A percentile compares a stretch with the other conserved stretches of the same genome.
These are phyloP conservation scores for Lipomyces yamadae DNA, from an alignment of 805 yeast genomes.

Conservation along the genomic window DNA sequence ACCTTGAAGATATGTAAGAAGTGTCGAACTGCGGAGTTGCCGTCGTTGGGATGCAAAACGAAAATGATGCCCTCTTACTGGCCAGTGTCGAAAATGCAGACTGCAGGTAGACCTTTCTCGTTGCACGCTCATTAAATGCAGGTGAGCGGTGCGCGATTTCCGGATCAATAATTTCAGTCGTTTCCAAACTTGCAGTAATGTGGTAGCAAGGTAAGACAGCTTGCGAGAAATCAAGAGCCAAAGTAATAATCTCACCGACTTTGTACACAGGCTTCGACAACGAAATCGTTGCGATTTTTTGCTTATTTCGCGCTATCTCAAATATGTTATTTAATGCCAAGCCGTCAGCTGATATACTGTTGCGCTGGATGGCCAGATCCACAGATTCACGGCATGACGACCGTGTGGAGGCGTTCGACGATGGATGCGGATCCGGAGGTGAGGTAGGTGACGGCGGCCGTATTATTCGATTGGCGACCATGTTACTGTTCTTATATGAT, in stretches of 20 bases:
- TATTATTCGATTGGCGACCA: constrained; percentile 13
- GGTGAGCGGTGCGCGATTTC: constrained; percentile 41
- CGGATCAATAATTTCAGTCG: constrained; percentile 45
- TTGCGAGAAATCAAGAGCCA: constrained; percentile 47
- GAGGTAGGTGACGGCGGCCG: constrained; percentile 34
- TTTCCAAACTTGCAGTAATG: constrained; percentile 50
- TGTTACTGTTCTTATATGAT: constrained; percentile 13
- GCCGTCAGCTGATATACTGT: constrained; percentile 34
- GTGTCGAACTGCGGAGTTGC: constrained; percentile 46
- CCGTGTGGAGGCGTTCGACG: constrained; percentile 8
- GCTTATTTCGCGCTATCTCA: constrained; percentile 52
- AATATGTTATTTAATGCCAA: constrained; percentile 36
- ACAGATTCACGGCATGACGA: constrained; percentile 34
- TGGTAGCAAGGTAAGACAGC: constrained; percentile 46
- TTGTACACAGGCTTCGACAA: constrained; percentile 51
- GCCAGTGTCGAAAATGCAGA: constrained; percentile 38
- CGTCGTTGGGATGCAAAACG: constrained; percentile 46
- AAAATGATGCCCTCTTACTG: constrained; percentile 37
- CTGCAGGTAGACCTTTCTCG: constrained; percentile 42
- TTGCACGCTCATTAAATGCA: constrained; percentile 36
- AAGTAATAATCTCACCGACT: constrained; percentile 46
- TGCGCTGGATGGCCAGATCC: constrained; percentile 34
- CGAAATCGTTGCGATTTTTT: constrained; percentile 49
- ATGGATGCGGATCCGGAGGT: constrained; percentile 24
- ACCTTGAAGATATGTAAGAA: constrained; percentile 41